Conservation (phyloP, 208 protist species). For the Zelonia costaricensis region DNA sequence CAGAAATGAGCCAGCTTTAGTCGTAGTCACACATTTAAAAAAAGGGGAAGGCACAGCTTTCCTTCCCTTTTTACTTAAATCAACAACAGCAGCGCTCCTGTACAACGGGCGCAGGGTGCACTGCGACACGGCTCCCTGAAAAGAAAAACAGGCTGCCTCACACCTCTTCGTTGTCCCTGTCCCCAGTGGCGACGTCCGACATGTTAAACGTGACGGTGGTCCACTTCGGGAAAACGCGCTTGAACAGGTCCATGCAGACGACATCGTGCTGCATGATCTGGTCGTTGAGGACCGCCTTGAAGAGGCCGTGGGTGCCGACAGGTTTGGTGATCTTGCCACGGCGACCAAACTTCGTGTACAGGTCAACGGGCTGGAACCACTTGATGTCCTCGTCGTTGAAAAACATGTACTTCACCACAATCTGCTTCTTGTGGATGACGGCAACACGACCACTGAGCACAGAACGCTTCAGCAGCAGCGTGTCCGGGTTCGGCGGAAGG, state of each 20-base stretch:
- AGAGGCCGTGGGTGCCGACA: slow-evolving; percentile 96
- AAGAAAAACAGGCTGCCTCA: not conserved
- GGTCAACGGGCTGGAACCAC: slow-evolving; percentile 97
- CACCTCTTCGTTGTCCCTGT: slow-evolving; percentile 44
- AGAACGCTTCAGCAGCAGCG: slow-evolving; percentile 78
- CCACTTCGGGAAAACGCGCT: slow-evolving; percentile 96
- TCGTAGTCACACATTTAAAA: no score
- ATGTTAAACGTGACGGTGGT: slow-evolving; percentile 82
- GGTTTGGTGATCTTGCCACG: slow-evolving; percentile 95
- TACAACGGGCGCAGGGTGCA: no score
- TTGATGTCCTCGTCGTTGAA: slow-evolving; percentile 96
- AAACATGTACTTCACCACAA: slow-evolving; percentile 96
- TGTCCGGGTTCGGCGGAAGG: slow-evolving; percentile 82
- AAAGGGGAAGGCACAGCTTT: no score
- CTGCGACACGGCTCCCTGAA: not conserved
- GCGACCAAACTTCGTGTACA: slow-evolving; percentile 95
- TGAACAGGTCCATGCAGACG: slow-evolving; percentile 98
- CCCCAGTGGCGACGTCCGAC: slow-evolving; percentile 39
- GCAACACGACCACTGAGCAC: slow-evolving; percentile 82
- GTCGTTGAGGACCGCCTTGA: slow-evolving; percentile 96
- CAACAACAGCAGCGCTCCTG: no score
- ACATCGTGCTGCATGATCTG: slow-evolving; percentile 95
- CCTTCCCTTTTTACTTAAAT: no score
- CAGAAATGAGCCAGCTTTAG: no score
- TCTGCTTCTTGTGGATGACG: slow-evolving; percentile 92